Percentiles rank a stretch among this genome's conserved stretches.
phyloP scores from a whole-genome alignment of 2,329 filamentous ascomycete genomes.

The Claviceps lovelessii region DNA sequence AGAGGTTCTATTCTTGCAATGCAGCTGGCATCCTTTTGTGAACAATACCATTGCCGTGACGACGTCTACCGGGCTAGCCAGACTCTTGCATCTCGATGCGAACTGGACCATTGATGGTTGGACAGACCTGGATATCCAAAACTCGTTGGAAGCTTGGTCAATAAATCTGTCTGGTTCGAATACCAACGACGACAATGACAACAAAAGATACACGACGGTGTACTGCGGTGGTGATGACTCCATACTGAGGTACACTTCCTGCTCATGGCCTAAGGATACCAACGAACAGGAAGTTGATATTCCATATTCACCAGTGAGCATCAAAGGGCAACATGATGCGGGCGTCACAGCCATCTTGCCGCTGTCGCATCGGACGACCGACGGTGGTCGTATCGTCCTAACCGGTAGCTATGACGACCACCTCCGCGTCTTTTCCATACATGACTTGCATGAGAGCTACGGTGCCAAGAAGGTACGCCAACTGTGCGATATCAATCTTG shows the following conservation, averaged over 20 bases:
- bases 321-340: constrained; percentile 49
- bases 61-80: constrained; percentile 52
- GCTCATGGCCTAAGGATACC: constrained; percentile 9
- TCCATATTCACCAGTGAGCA: constrained; percentile 11
- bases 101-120: constrained; percentile 24
- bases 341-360: constrained; percentile 82
- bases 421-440: constrained; percentile 50
- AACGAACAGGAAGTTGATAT: constrained; percentile 5
- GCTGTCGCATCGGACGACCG: constrained; percentile 28
- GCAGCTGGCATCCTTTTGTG: constrained; percentile 53
- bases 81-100: constrained; percentile 34
- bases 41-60: constrained; percentile 50
- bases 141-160: constrained; percentile 60
- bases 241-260: constrained; percentile 35
- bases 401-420: constrained; percentile 89
- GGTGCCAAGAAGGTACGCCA: constrained; percentile 30
- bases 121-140: constrained; percentile 28
- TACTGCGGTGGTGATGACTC: constrained; percentile 69
- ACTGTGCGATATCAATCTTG: constrained; percentile 53
- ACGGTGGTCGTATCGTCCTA: constrained; percentile 45
- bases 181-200: constrained; percentile 3
- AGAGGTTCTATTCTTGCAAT: constrained; percentile 53
- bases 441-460: constrained; percentile 26
- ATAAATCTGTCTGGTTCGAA: constrained; percentile 39
- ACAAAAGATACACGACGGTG: constrained; percentile 24